Base-by-base conservation (phyloP, 23 red algal species). In the Chondrus crispus region DNA sequence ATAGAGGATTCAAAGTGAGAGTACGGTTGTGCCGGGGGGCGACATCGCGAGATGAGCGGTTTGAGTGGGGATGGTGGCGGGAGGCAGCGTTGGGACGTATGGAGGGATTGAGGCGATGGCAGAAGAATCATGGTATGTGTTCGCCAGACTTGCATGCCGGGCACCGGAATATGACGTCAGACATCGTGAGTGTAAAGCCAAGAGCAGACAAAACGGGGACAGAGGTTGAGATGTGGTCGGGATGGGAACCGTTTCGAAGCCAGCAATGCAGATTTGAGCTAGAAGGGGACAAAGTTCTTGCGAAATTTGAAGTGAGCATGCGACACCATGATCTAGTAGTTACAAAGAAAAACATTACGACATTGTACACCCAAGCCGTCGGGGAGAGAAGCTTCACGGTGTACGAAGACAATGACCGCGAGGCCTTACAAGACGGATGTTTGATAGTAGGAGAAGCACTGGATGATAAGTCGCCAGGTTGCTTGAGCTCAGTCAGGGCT, bases 41-140 rank as follows among this genome's bases (percentile, higher is more conserved):
- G n/a, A n/a, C n/a, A n/a, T n/a, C n/a, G n/a, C n/a, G n/a, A n/a
- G n/a, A n/a, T n/a, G n/a, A n/a, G n/a, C n/a, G n/a, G 3, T 76
- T 76, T n/a, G 29, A 76, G 19, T 76, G 71, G 71, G 10, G 50
- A 47, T 76, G 71, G 71, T 76, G 38, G 71, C 5, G 71, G 39
- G 71, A 76, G 45, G 71, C 71, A 2, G 45, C 50, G 10, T 12
- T 29, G 3, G 71, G 71, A 2, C 71, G 71, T 29, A 22, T 76
- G 39, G 38, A 76, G 28, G 71, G 35, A 46, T 18, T 76, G 2
- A 39, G 50, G 19, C 16, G 28, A 46, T 76, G 71, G 71, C 71
- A 76, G 16, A 76, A 76, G 3, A 46, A 76, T 2, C 10, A 47
- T 46, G 71, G 71, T 22, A 76, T 76, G 13, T 13, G 51, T 13